phyloP scores from a whole-genome alignment of 148 eudicot species.

The Nepenthes mirabilis region DNA sequence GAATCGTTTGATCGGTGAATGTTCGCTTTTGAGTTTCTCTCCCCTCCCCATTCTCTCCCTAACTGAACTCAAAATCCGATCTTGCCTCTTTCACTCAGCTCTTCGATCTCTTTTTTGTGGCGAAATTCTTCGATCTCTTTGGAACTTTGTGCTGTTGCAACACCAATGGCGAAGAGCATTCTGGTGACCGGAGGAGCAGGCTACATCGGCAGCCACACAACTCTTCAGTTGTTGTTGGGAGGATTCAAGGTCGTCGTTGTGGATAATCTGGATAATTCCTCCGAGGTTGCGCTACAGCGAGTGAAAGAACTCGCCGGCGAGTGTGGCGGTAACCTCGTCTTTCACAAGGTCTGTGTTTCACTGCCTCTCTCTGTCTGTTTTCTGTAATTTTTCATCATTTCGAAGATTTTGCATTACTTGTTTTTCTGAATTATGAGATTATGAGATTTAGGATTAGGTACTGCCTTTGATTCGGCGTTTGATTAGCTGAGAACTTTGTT shows the following conservation, averaged over 20 bases:
- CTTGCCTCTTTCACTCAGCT: no score
- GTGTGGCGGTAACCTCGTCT: constrained; percentile 42
- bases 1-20: no score
- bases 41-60: no score
- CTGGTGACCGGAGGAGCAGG: constrained; percentile 97
- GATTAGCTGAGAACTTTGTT: no score
- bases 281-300: constrained; percentile 53
- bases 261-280: constrained; percentile 81
- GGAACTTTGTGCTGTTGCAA: background rate
- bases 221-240: constrained; percentile 53
- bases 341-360: constrained; percentile 37
- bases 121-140: no score
- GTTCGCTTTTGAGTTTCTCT: no score
- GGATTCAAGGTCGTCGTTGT: constrained; percentile 63
- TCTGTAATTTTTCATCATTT: background rate
- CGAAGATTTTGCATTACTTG: background rate
- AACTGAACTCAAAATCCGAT: no score
- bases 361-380: background rate
- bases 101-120: no score
- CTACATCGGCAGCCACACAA: constrained; percentile 88
- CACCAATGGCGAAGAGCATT: constrained; percentile 34
- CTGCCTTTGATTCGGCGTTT: no score
- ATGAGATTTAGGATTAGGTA: no score
- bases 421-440: no score
- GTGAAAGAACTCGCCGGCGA: constrained; percentile 66